Percentiles rank a stretch among this genome's conserved stretches.
phyloP scores from a whole-genome alignment of 192 early-diverging fungal species.

The Gonapodya sp. region DNA sequence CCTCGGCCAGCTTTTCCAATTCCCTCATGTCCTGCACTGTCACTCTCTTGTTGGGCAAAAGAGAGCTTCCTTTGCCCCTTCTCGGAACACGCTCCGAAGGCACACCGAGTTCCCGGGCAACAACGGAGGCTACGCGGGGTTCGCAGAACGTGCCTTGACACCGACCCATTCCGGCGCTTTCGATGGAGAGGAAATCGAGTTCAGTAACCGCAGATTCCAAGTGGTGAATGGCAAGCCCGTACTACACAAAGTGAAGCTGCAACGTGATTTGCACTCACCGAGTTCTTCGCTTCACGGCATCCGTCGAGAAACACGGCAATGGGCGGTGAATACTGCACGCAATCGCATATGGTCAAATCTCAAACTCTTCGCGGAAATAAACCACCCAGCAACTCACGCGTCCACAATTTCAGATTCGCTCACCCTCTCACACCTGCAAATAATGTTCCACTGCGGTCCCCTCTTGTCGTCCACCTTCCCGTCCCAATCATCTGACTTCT shows the following conservation, averaged over 20 bases:
- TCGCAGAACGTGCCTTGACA: constrained; percentile 41
- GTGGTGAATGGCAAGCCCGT: no score
- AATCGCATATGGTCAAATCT: no score
- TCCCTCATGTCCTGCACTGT: constrained; percentile 26
- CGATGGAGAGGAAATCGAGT: no score
- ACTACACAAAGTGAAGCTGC: no score
- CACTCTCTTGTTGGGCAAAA: constrained; percentile 32
- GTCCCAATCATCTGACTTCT: constrained; percentile 18
- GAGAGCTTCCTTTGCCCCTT: constrained; percentile 23
- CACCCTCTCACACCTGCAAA: constrained; percentile 36
- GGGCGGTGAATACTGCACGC: background rate
- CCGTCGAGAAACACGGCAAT: constrained; percentile 17
- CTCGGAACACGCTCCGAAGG: constrained; percentile 23
- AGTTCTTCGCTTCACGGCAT: constrained; percentile 31
- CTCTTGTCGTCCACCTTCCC: constrained; percentile 30
- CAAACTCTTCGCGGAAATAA: constrained; percentile 11
- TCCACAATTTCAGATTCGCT: constrained; percentile 38
- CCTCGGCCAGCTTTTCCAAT: constrained; percentile 13
- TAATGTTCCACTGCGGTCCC: constrained; percentile 28
- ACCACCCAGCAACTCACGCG: constrained; percentile 27
- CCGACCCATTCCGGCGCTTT: constrained; percentile 36
- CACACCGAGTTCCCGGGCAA: constrained; percentile 27
- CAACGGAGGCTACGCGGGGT: constrained; percentile 24
- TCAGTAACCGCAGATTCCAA: no score
- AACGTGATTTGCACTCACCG: background rate